These are phyloP conservation scores for Cadophora malorum DNA, from an alignment of 2,329 filamentous ascomycete species.

Conservation along the genomic window DNA sequence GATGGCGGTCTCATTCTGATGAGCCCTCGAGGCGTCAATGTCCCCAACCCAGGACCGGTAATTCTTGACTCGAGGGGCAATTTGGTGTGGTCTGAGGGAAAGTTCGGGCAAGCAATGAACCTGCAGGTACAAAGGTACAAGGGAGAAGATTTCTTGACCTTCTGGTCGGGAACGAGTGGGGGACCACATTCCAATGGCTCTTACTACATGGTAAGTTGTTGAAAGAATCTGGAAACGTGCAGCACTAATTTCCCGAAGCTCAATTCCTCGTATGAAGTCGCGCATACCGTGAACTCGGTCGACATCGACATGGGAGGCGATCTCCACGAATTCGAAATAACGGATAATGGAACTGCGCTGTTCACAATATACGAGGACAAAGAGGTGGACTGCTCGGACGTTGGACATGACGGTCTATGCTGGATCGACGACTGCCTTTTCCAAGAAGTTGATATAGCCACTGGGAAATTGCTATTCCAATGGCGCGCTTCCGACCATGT, in stretches of 20 bases:
- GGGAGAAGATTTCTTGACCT: conserved; percentile 53
- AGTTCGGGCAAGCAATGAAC: conserved; percentile 33
- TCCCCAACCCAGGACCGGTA: conserved; percentile 28
- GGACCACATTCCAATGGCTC: conserved; percentile 47
- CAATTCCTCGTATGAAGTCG: conserved; percentile 24
- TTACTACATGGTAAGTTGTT: conserved; percentile 22
- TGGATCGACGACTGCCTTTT: conserved; percentile 43
- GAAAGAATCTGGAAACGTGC: neutral
- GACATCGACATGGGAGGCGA: conserved; percentile 20
- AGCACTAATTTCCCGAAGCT: conserved; percentile 13
- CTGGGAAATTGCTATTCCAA: conserved; percentile 55
- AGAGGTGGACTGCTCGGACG: conserved; percentile 18
- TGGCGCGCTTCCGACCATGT: conserved; percentile 53
- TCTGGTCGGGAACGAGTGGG: conserved; percentile 54
- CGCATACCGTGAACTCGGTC: conserved; percentile 16
- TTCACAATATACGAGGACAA: conserved; percentile 26
- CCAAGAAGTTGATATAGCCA: conserved; percentile 58
- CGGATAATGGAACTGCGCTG: conserved; percentile 23
- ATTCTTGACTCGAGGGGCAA: conserved; percentile 31
- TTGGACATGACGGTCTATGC: conserved; percentile 18
- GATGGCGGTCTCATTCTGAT: conserved; percentile 27
- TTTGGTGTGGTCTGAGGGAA: conserved; percentile 32
- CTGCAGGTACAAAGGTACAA: conserved; percentile 48
- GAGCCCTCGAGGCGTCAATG: conserved; percentile 28
- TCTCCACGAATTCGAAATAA: conserved; percentile 27